These are phyloP conservation scores for Globisporangium takayamanum DNA, from an alignment of 352 stramenopile genomes.

Conservation along the genomic window DNA sequence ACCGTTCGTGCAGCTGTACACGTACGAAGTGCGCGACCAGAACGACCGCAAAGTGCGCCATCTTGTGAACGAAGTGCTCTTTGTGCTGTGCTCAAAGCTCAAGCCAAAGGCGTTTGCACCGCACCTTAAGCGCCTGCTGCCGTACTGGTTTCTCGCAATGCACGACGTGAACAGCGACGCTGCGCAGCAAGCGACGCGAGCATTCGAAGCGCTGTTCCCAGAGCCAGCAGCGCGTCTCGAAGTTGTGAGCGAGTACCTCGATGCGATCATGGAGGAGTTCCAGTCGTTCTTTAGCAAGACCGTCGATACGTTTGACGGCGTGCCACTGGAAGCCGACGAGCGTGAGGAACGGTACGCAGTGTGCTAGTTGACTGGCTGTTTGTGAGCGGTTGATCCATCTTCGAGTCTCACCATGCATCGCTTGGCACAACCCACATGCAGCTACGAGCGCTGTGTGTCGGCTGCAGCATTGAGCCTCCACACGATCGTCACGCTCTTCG, in stretches of 20 bases:
- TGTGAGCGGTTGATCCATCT: background rate
- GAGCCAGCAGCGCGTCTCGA: slow-evolving; percentile 22
- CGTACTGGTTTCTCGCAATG: slow-evolving; percentile 79
- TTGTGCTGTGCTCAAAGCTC: slow-evolving; percentile 48
- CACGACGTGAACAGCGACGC: slow-evolving; percentile 65
- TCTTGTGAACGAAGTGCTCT: slow-evolving; percentile 67
- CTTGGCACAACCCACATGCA: slow-evolving; percentile 1
- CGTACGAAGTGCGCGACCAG: slow-evolving; percentile 75
- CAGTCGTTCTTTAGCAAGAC: slow-evolving; percentile 57
- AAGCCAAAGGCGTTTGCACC: slow-evolving; percentile 60
- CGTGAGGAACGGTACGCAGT: slow-evolving; percentile 52
- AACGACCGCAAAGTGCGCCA: slow-evolving; percentile 81
- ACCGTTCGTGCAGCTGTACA: slow-evolving; percentile 74
- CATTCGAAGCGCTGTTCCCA: slow-evolving; percentile 48
- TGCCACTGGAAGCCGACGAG: slow-evolving; percentile 53
- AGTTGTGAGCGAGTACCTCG: slow-evolving; percentile 35
- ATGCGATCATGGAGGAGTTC: slow-evolving; percentile 53
- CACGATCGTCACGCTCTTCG: slow-evolving; percentile 48
- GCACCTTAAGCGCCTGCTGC: slow-evolving; percentile 63
- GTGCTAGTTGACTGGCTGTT: too few relatives aligned
- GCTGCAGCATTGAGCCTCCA: slow-evolving; percentile 53
- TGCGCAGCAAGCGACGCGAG: slow-evolving; percentile 34
- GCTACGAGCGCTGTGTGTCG: slow-evolving; percentile 55
- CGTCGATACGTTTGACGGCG: slow-evolving; percentile 50
- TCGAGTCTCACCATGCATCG: background rate